Evolutionary conservation across 129 eudicot genomes (phyloP).

Genomic region (Logfia minima): DNA sequence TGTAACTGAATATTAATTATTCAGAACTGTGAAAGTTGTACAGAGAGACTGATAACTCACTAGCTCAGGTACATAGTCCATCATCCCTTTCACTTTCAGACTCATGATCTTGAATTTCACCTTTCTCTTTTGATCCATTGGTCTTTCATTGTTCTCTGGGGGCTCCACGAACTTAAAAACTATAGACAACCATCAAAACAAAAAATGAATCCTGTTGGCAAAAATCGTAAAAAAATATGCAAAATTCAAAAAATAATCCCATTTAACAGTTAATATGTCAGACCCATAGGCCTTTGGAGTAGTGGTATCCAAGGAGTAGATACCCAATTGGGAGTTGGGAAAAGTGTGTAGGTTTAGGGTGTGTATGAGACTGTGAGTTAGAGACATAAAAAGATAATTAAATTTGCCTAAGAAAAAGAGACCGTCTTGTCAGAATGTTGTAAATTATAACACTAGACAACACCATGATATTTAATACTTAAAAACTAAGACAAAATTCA

Average conservation of each 20-base stretch:
- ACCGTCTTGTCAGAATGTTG: conserved; percentile 6
- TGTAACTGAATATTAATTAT: not conserved
- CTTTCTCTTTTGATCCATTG: conserved; percentile 67
- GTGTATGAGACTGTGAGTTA: too few relatives aligned
- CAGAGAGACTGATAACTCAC: conserved; percentile 34
- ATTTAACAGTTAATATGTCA: not conserved
- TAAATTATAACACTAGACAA: not conserved
- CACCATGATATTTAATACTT: not conserved
- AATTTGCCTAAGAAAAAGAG: conserved; percentile 7
- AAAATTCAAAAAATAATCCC: not conserved
- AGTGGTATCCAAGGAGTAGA: not conserved
- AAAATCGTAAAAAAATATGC: not conserved
- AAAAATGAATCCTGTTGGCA: conserved; percentile 15
- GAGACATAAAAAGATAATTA: not conserved
- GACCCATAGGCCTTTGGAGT: not conserved
- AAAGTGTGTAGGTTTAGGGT: not conserved
- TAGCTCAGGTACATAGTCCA: conserved; percentile 82
- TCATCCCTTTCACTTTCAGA: conserved; percentile 74
- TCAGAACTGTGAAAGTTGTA: not conserved
- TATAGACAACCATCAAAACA: conserved; percentile 29
- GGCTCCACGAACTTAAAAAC: conserved; percentile 89
- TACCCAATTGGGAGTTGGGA: not conserved
- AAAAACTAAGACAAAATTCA: not conserved
- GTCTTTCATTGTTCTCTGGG: conserved; percentile 75
- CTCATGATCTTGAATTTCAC: conserved; percentile 91